Base-by-base conservation (phyloP, 2,329 filamentous ascomycete species). In the Daldinia sp. region DNA sequence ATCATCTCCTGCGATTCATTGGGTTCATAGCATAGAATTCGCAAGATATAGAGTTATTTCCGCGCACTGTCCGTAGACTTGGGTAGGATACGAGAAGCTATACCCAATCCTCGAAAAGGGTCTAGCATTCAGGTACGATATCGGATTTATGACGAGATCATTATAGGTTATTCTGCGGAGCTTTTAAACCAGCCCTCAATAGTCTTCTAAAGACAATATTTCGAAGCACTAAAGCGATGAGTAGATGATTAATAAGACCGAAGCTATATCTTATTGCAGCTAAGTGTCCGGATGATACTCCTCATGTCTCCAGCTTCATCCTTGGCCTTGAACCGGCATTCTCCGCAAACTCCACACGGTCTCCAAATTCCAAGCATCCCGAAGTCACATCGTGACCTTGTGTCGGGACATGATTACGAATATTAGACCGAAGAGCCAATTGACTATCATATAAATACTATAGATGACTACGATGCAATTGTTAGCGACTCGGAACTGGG, bases 341-440 rank as follows among this genome's bases (percentile, higher is more conserved):
- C 63, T 50, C 59, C 63, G 55, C 59, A 59, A 45, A 57, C 63
- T 49, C 63, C 63, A 60, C 63, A 63, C 29, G 19, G 51, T 39
- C 53, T 61, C 60, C 60, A 61, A 64, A 21, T 58, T 49, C 57
- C 48, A 48, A 39, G 32, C 25, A 11, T 58, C 25, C 15, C 52
- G 37, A 60, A 47, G 64, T 66, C 47, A 43, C 32, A 41, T 47
- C 49, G 30, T 37, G 23, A 57, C 27, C 15, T 65, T 23, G 21
- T 7, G 30, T 30, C 17, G 45, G 48, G 30, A 37, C 32, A 29
- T 39, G 35, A 15, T 19, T 27, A 45, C 19, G 52, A 55, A 48
- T 25, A 25, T 23, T 19, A 27, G 10, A 35, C 50, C 43, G 50
- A 51, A 58, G 10, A 15, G 30, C 51, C 39, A 11, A 47, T 35